These are phyloP conservation scores for Penicillium nordicum DNA, from an alignment of 2,329 filamentous ascomycete species.

Conservation along the genomic window DNA sequence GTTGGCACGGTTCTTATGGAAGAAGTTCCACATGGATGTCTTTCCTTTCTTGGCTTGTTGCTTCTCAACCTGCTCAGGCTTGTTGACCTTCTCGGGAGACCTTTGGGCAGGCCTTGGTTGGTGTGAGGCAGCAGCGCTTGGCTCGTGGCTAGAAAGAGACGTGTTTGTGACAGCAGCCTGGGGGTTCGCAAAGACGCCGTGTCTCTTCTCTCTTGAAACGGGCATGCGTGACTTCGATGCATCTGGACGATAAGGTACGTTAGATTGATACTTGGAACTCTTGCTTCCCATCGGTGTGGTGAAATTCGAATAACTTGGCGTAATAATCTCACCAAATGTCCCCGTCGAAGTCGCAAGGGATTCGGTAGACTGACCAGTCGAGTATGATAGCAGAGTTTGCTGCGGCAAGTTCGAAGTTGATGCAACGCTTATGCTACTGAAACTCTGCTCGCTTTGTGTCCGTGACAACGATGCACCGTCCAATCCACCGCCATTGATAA, in stretches of 20 bases:
- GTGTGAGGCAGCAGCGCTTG: constrained; percentile 10
- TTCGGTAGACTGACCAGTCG: constrained; percentile 34
- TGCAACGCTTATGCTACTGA: constrained; percentile 32
- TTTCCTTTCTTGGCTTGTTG: constrained; percentile 41
- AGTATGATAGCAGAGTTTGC: constrained; percentile 21
- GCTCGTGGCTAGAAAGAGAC: constrained; percentile 21
- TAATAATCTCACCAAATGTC: constrained; percentile 17
- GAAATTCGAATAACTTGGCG: constrained; percentile 5
- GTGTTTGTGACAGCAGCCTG: constrained; percentile 22
- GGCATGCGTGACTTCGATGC: constrained; percentile 21
- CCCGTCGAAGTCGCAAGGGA: constrained; percentile 30
- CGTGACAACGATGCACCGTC: constrained; percentile 33
- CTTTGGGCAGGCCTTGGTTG: constrained; percentile 2
- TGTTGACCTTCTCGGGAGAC: constrained; percentile 1
- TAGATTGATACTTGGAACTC: constrained; percentile 8
- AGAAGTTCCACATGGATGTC: constrained; percentile 54
- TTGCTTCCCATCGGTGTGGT: constrained; percentile 1
- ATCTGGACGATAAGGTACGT: background rate
- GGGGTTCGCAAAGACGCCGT: constrained; percentile 20
- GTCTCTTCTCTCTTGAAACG: constrained; percentile 21
- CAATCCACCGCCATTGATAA: constrained; percentile 47
- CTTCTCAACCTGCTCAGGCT: constrained; percentile 27
- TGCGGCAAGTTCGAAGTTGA: constrained; percentile 26
- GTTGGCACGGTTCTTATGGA: constrained; percentile 45
- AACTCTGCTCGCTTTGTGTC: constrained; percentile 42